Base-by-base conservation (phyloP, 352 stramenopile species). In the Phytophthora pseudosyringae region DNA sequence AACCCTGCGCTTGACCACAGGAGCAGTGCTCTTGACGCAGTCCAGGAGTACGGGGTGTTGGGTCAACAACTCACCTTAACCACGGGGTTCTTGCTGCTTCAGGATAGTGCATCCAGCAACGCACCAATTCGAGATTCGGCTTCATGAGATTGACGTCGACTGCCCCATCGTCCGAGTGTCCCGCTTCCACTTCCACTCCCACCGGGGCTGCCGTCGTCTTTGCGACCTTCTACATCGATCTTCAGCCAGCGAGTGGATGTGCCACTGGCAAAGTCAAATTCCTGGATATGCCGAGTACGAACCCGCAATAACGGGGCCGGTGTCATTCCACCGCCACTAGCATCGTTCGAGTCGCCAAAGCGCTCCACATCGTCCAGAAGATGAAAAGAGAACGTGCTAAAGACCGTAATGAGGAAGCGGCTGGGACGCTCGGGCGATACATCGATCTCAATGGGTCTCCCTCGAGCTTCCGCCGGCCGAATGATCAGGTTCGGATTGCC, bases 311-410 rank as follows among this genome's bases (percentile, higher is more conserved):
- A 62, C 16, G 85, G 81, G 56, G 84, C 77, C 16, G 79, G 79
- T 25, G 76, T 86, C 69, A 81, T 84, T 3, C 63, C 66, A 32
- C 59, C 66, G 13, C 58, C 63, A 18, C 45, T 71, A 15, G 50
- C 57, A 33, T 78, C 74, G 10, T 67, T 70, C 8, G 68, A 66
- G 40, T 81, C 70, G 15, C 77, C 78, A 54, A 82, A 91, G 29
- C 83, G 78, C 55, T 93, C 85, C 5, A 93, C 81, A 55, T 91
- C 82, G n/a, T 91, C 77, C 43, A 91, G 68, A n/a, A 86, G 71
- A 64, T 91, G 85, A 46, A 93, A 91, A 4, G 79, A 88, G 46
- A 93, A 93, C 2, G 80, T 79, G 46, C 85, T 93, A 25, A 88
- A 88, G 3, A 93, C 80, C 0, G 81, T 91, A 58, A 93, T 93